Percentiles rank a stretch among this genome's conserved stretches.
These are phyloP conservation scores for Pythium monospermum DNA, from an alignment of 352 stramenopile species.

Conservation along the genomic window DNA sequence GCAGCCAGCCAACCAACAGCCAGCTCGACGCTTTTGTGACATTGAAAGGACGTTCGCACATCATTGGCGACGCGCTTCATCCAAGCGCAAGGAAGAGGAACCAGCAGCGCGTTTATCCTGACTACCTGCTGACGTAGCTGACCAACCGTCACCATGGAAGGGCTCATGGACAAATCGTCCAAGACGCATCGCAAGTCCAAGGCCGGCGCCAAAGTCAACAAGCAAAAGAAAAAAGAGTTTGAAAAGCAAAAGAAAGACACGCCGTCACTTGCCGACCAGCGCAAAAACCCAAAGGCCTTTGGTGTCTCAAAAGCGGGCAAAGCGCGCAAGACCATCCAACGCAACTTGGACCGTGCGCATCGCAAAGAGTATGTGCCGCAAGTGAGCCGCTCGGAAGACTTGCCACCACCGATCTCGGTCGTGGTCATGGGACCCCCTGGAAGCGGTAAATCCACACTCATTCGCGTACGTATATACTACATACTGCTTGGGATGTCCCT, in stretches of 20 bases:
- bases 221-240: slow-evolving; percentile 92
- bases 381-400: slow-evolving; percentile 75
- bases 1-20: slow-evolving; percentile 17
- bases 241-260: slow-evolving; percentile 82
- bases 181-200: slow-evolving; percentile 85
- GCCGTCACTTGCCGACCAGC: slow-evolving; percentile 84
- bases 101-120: too few species aligned
- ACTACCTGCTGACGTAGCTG: too few species aligned
- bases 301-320: slow-evolving; percentile 94
- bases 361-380: slow-evolving; percentile 97
- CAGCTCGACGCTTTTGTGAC: too few species aligned
- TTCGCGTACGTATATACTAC: slow-evolving; percentile 60
- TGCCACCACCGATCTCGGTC: slow-evolving; percentile 92
- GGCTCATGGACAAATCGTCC: slow-evolving; percentile 29
- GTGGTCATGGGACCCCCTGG: slow-evolving; percentile 97
- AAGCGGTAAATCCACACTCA: slow-evolving; percentile 98
- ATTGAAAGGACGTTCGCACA: slow-evolving; percentile 16
- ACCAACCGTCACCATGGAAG: slow-evolving; percentile 31
- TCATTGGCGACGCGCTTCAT: neutral
- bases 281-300: slow-evolving; percentile 97
- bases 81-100: too few species aligned
- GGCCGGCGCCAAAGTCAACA: slow-evolving; percentile 89
- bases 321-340: slow-evolving; percentile 95
- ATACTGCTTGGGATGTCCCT: too few species aligned
- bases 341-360: slow-evolving; percentile 96